These are phyloP conservation scores for Smallanthus sonchifolius DNA, from an alignment of 129 eudicot genomes.

Conservation along the genomic window DNA sequence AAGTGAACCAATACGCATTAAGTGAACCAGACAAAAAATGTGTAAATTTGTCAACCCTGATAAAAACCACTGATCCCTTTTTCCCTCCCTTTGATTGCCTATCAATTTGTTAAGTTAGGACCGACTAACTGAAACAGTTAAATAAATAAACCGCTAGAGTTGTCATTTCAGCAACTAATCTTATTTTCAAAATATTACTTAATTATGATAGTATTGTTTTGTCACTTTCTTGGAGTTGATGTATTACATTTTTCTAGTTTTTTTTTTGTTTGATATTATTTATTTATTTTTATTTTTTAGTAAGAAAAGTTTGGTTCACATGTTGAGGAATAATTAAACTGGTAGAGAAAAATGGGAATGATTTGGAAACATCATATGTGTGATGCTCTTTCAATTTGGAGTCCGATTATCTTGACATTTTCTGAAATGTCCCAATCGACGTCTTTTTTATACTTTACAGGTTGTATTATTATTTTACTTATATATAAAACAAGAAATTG, in stretches of 20 bases:
- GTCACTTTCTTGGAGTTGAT: neutral
- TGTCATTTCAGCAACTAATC: neutral
- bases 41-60: neutral
- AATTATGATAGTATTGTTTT: neutral
- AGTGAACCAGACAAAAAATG: too few relatives aligned
- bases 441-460: neutral
- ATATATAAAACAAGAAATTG: neutral
- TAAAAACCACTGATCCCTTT: neutral
- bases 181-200: neutral
- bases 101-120: neutral
- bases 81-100: neutral
- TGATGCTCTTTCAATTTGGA: constrained; percentile 14
- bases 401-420: neutral
- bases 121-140: neutral
- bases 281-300: neutral
- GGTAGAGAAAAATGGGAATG: neutral
- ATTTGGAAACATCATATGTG: constrained; percentile 7
- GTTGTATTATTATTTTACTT: neutral
- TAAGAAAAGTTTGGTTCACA: neutral
- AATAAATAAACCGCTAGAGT: neutral
- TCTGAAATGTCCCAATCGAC: neutral
- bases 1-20: neutral
- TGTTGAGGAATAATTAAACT: neutral
- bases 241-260: neutral
- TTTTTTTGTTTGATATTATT: neutral